phyloP scores from a whole-genome alignment of 1,284 basidiomycete genomes.

The Malassezia yamatoensis region DNA sequence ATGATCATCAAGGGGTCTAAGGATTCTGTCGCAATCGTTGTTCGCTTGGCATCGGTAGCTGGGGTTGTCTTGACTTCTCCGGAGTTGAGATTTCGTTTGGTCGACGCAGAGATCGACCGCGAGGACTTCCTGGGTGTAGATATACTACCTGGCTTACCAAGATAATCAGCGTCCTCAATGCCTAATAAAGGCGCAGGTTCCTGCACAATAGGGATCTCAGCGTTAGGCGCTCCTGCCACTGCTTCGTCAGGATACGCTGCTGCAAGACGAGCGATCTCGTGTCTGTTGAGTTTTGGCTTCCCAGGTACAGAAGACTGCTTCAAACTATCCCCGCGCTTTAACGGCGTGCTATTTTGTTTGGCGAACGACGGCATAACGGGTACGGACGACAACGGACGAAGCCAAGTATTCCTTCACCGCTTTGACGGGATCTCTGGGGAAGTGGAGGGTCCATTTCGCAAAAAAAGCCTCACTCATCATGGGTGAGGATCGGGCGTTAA shows the following conservation, averaged over 20 bases:
- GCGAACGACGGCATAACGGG: slow-evolving; percentile 1
- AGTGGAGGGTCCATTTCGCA: neutral
- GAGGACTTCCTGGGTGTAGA: too few species aligned
- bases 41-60: too few species aligned
- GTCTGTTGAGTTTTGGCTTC: slow-evolving; percentile 10
- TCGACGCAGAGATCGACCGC: too few species aligned
- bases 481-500: slow-evolving; percentile 2
- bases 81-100: too few species aligned
- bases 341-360: neutral
- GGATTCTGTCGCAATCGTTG: too few species aligned
- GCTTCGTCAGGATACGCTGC: neutral
- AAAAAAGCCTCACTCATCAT: neutral
- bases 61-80: too few species aligned
- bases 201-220: too few species aligned
- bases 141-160: too few species aligned
- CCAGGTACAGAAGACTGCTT: neutral
- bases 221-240: neutral
- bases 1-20: too few species aligned
- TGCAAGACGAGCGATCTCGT: slow-evolving; percentile 11
- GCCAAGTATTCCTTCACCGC: neutral
- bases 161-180: too few species aligned
- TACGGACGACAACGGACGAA: too few species aligned
- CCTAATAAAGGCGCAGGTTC: too few species aligned
- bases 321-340: slow-evolving; percentile 4
- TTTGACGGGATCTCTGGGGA: neutral